Evolutionary conservation across 1,139 yeast genomes (phyloP).

Genomic region (Taphrina communis): DNA sequence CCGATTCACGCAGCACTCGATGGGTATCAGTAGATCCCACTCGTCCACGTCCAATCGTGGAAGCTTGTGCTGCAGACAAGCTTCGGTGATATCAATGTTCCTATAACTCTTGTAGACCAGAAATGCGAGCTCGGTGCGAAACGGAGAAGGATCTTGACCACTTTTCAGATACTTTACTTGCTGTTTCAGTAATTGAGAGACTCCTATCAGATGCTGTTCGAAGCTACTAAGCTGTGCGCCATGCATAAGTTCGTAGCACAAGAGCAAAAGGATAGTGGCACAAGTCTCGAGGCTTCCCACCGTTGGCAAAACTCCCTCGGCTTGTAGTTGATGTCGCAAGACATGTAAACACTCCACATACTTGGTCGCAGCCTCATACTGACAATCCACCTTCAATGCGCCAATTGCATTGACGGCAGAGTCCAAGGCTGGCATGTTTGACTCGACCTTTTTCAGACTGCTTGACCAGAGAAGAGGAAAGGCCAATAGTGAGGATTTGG

Average conservation of each 20-base stretch:
- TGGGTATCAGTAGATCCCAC: conserved; percentile 10
- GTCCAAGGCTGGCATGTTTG: conserved; percentile 1
- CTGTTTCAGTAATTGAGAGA: background rate
- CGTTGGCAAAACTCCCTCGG: background rate
- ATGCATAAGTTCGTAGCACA: conserved; percentile 13
- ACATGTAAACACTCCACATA: background rate
- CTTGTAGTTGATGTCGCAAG: background rate
- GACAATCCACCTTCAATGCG: background rate
- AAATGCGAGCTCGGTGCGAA: background rate
- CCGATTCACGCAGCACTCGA: background rate
- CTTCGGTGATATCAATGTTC: background rate
- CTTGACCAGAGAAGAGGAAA: background rate
- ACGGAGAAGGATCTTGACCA: background rate
- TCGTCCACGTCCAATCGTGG: conserved; percentile 1
- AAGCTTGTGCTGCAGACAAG: conserved; percentile 2
- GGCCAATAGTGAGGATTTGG: background rate
- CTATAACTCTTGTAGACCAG: background rate
- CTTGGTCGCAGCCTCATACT: conserved; percentile 3
- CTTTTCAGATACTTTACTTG: background rate
- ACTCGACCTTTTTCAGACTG: background rate
- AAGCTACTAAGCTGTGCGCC: conserved; percentile 6
- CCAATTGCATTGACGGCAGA: conserved; percentile 18
- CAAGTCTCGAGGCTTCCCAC: conserved; percentile 5
- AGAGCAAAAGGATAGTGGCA: conserved; percentile 1
- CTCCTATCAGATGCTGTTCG: conserved; percentile 6